phyloP scores from a whole-genome alignment of 371 early-diverging fungal genomes.

The Rhizomucor miehei region DNA sequence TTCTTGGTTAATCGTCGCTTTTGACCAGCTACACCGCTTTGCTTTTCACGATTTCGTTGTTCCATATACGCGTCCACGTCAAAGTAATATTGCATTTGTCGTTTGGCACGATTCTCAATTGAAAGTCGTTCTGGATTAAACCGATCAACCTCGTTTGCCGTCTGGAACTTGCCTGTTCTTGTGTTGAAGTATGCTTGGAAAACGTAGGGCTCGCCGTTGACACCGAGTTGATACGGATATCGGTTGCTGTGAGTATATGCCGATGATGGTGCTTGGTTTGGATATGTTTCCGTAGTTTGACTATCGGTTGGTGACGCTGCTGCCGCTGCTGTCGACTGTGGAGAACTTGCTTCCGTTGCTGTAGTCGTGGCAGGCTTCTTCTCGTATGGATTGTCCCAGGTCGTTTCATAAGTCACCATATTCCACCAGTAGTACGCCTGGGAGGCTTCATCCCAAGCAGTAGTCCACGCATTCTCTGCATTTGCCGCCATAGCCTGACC shows the following conservation, averaged over 20 bases:
- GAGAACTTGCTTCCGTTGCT: slow-evolving; percentile 1
- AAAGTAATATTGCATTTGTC: slow-evolving; percentile 49
- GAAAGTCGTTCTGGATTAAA: slow-evolving; percentile 38
- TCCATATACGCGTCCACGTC: slow-evolving; percentile 48
- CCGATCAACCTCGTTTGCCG: slow-evolving; percentile 31
- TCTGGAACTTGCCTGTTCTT: slow-evolving; percentile 49
- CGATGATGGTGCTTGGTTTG: slow-evolving; percentile 3
- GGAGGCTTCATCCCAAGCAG: slow-evolving; percentile 51
- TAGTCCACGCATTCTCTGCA: slow-evolving; percentile 35
- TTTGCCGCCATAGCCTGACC: background rate
- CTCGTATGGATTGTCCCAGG: slow-evolving; percentile 41
- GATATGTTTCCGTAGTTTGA: background rate
- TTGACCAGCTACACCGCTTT: background rate
- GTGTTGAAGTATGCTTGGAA: slow-evolving; percentile 50
- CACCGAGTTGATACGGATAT: slow-evolving; percentile 15
- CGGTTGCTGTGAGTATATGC: background rate
- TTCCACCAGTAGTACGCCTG: slow-evolving; percentile 66
- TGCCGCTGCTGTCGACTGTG: slow-evolving; percentile 1
- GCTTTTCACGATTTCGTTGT: slow-evolving; percentile 7
- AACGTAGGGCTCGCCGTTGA: slow-evolving; percentile 20
- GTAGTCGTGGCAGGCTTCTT: slow-evolving; percentile 2
- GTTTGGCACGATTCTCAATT: slow-evolving; percentile 34
- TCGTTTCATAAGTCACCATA: slow-evolving; percentile 56
- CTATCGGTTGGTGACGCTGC: background rate
- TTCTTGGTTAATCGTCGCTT: slow-evolving; percentile 36